Percentiles rank a stretch among this genome's conserved stretches.
Evolutionary conservation across 352 stramenopile species (phyloP).

Genomic region (Globisporangium megalacanthum): DNA sequence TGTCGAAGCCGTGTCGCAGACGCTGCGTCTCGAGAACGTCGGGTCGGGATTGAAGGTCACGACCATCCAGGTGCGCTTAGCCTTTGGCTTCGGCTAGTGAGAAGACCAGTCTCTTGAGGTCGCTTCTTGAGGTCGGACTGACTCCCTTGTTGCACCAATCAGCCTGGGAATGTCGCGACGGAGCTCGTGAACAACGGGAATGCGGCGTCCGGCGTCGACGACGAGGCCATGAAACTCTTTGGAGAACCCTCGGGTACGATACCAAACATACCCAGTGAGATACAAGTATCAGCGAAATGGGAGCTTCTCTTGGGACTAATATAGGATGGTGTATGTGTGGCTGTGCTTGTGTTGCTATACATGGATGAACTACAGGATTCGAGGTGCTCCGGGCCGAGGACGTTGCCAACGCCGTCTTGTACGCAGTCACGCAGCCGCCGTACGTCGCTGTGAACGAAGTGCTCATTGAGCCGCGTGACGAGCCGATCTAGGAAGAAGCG

Average conservation of each 20-base stretch:
- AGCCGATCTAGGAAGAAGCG: slow-evolving; percentile 47
- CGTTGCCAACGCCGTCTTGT: slow-evolving; percentile 83
- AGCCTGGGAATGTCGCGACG: slow-evolving; percentile 90
- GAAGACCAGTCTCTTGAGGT: not conserved
- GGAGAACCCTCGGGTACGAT: slow-evolving; percentile 38
- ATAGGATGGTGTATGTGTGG: slow-evolving; percentile 1
- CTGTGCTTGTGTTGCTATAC: slow-evolving; percentile 6
- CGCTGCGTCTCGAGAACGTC: slow-evolving; percentile 79
- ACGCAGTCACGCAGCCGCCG: slow-evolving; percentile 77
- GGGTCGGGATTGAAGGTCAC: slow-evolving; percentile 85
- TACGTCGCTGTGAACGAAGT: slow-evolving; percentile 90
- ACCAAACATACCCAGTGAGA: not conserved
- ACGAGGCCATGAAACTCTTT: slow-evolving; percentile 75
- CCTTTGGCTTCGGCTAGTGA: not conserved
- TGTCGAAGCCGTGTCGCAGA: slow-evolving; percentile 86
- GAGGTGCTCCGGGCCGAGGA: slow-evolving; percentile 81
- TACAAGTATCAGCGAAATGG: not conserved
- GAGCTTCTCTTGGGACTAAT: not conserved
- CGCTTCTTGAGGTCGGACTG: not conserved
- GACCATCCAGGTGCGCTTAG: slow-evolving; percentile 58
- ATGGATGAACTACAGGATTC: slow-evolving; percentile 31
- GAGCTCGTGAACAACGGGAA: slow-evolving; percentile 86
- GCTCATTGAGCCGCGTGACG: slow-evolving; percentile 87
- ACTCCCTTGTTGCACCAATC: not conserved
- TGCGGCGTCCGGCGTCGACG: slow-evolving; percentile 54